Evolutionary conservation across 495 filamentous ascomycete species (phyloP).

Genomic region (Neurospora sp.): DNA sequence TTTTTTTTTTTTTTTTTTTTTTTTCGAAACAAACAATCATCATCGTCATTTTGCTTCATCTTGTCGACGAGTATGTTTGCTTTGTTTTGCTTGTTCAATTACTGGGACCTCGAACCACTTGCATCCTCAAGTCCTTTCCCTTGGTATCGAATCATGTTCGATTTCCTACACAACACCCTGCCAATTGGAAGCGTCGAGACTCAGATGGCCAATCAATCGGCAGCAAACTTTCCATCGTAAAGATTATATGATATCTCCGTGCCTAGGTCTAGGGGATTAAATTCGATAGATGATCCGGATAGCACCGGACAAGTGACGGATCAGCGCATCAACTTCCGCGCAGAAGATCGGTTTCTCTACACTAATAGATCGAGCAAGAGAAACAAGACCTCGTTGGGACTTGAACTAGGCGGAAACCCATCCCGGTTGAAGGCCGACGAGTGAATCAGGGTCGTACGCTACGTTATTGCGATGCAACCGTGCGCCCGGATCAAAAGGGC

Average conservation of each 20-base stretch:
- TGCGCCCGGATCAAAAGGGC: background rate
- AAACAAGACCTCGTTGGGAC: background rate
- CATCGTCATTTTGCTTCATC: background rate
- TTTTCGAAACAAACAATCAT: background rate
- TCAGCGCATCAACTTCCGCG: background rate
- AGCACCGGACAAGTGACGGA: background rate
- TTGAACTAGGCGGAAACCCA: background rate
- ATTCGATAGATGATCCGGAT: background rate
- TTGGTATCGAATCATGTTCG: constrained; percentile 1
- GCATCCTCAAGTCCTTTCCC: background rate
- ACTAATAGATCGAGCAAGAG: background rate
- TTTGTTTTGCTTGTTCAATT: background rate
- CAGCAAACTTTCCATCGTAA: background rate
- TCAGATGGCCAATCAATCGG: background rate
- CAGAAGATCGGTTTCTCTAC: background rate
- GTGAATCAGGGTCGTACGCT: background rate
- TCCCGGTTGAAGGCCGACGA: background rate
- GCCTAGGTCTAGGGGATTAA: background rate
- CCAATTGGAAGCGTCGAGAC: background rate
- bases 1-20: background rate
- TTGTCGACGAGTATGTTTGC: background rate
- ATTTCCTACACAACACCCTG: background rate
- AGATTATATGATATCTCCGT: background rate
- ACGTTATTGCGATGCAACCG: background rate
- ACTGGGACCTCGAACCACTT: background rate